Conservation (phyloP, 768 basidiomycete species). For the Tylopilus intermedius region DNA sequence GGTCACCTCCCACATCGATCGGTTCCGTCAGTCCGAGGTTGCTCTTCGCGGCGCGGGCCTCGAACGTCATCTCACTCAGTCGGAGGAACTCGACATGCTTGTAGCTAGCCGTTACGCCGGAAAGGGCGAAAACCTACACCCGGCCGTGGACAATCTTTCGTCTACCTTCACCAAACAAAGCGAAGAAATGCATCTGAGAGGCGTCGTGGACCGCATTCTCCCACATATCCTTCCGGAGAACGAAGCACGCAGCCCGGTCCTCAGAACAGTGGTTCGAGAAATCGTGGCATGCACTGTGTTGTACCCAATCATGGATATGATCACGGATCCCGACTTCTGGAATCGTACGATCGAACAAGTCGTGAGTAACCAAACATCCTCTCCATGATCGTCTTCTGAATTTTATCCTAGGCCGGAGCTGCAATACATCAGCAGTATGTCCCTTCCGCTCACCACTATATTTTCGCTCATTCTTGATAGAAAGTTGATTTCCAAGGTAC, state of each 20-base stretch:
- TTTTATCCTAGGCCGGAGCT: conserved; percentile 48
- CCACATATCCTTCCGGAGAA: conserved; percentile 70
- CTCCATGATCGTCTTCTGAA: conserved; percentile 9
- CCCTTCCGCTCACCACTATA: conserved; percentile 2
- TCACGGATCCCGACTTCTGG: conserved; percentile 96
- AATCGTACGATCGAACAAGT: conserved; percentile 88
- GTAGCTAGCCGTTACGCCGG: conserved; percentile 76
- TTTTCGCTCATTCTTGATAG: conserved; percentile 33
- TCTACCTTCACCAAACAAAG: conserved; percentile 86
- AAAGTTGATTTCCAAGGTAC: conserved; percentile 82
- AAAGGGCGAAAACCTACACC: conserved; percentile 66
- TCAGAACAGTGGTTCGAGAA: conserved; percentile 75
- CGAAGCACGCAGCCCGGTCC: conserved; percentile 64
- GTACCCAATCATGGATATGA: conserved; percentile 86
- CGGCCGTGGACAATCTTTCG: conserved; percentile 83
- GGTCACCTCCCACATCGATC: conserved; percentile 83
- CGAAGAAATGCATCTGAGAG: conserved; percentile 80
- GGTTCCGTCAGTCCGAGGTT: conserved; percentile 85
- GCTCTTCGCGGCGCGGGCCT: conserved; percentile 77
- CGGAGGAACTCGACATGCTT: conserved; percentile 83
- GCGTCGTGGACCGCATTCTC: conserved; percentile 65
- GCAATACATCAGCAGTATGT: conserved; percentile 63
- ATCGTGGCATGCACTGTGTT: conserved; percentile 77
- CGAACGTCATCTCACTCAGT: conserved; percentile 79
- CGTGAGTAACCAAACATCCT: conserved; percentile 45